phyloP scores from a whole-genome alignment of 305 asterid species.

The Fraxinus angustifolia region DNA sequence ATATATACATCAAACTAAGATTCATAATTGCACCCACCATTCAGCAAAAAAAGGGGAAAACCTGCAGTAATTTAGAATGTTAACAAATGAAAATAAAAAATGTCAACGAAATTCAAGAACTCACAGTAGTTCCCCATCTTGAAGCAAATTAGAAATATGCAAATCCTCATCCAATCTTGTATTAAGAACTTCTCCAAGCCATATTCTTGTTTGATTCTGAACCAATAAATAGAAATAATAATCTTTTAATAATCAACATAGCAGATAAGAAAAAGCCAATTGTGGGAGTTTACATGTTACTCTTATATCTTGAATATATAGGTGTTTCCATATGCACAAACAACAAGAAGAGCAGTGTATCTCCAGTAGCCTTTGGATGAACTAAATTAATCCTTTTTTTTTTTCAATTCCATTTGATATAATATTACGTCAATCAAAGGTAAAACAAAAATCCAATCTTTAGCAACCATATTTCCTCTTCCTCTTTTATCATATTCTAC shows the following conservation, averaged over 20 bases:
- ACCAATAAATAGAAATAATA: neutral
- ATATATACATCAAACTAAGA: neutral
- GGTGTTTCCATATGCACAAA: neutral
- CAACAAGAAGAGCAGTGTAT: neutral
- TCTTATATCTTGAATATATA: neutral
- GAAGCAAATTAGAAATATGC: slow-evolving; percentile 72
- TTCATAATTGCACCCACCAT: slow-evolving; percentile 12
- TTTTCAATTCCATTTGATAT: neutral
- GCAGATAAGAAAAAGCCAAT: neutral
- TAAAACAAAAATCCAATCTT: neutral
- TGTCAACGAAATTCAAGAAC: slow-evolving; percentile 25
- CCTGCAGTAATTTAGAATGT: neutral
- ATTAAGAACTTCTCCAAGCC: slow-evolving; percentile 74
- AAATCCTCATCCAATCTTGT: slow-evolving; percentile 56
- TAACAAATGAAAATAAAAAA: neutral
- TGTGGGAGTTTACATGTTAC: neutral
- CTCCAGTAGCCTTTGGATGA: neutral
- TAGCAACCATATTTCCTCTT: neutral
- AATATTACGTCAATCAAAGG: neutral
- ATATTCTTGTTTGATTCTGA: slow-evolving; percentile 79
- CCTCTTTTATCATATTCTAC: neutral
- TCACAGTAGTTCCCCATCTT: slow-evolving; percentile 86
- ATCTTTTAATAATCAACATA: neutral
- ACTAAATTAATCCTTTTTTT: neutral
- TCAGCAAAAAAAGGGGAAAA: neutral